These are phyloP conservation scores for Sarcodon aspratus DNA, from an alignment of 768 basidiomycete species.

Conservation along the genomic window DNA sequence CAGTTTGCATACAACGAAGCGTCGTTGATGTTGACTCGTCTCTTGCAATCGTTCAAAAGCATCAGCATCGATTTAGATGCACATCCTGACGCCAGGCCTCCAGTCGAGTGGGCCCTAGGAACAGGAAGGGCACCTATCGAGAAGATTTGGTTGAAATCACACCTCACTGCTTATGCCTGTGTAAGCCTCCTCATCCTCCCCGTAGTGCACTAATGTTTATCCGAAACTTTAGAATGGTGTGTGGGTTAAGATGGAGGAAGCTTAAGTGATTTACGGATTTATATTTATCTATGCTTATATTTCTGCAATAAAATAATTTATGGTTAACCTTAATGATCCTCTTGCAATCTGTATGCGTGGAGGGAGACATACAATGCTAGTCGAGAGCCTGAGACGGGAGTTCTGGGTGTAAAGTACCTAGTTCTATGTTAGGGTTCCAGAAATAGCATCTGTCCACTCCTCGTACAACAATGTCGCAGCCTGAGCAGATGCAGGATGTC, in stretches of 20 bases:
- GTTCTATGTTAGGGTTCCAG: too few relatives aligned
- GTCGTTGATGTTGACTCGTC: conserved; percentile 41
- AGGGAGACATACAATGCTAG: too few relatives aligned
- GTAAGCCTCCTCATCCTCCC: conserved; percentile 16
- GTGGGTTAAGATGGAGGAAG: conserved; percentile 25
- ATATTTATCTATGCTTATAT: too few relatives aligned
- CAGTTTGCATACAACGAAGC: conserved; percentile 45
- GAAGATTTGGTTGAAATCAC: conserved; percentile 29
- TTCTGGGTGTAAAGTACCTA: too few relatives aligned
- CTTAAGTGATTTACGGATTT: not conserved
- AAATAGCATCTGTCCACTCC: too few relatives aligned
- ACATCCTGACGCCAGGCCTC: conserved; percentile 11
- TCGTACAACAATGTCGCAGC: too few relatives aligned
- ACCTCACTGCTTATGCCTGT: conserved; percentile 42
- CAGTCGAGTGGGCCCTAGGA: conserved; percentile 12
- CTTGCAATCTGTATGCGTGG: too few relatives aligned
- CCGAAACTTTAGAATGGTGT: conserved; percentile 17
- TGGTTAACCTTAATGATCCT: too few relatives aligned
- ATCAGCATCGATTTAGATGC: conserved; percentile 13
- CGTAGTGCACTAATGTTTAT: not conserved
- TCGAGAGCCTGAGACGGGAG: too few relatives aligned
- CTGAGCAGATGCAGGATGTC: too few relatives aligned
- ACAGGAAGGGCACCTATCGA: conserved; percentile 25
- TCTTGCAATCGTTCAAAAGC: conserved; percentile 36
- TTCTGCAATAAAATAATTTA: too few relatives aligned